These are phyloP conservation scores for Neofusicoccum laricinum DNA, from an alignment of 2,329 filamentous ascomycete species.

Conservation along the genomic window DNA sequence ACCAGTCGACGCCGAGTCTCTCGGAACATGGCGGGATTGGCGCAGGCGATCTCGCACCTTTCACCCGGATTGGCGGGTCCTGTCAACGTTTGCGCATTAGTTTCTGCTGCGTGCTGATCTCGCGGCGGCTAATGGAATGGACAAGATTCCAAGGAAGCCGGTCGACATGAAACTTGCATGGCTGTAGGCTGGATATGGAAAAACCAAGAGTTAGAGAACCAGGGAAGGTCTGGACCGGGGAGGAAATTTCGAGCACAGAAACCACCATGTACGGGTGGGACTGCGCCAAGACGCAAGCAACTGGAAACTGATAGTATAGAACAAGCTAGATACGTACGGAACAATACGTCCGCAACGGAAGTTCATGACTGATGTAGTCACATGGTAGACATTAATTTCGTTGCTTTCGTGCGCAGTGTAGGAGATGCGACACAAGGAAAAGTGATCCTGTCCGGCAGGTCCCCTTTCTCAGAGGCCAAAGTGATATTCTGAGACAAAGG, in stretches of 20 bases:
- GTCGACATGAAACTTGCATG: neutral
- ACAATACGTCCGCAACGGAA: neutral
- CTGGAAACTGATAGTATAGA: constrained; percentile 8
- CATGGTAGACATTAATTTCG: constrained; percentile 4
- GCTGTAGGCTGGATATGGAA: neutral
- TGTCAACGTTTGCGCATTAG: neutral
- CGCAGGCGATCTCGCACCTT: neutral
- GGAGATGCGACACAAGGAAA: neutral
- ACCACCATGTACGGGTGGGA: neutral
- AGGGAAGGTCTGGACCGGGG: neutral
- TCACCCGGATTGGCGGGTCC: constrained; percentile 5
- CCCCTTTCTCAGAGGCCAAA: neutral
- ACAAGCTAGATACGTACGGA: constrained; percentile 15
- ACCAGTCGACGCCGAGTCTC: neutral
- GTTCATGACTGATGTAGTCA: constrained; percentile 6
- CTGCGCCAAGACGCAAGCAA: neutral
- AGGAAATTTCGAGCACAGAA: neutral
- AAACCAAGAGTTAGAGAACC: neutral
- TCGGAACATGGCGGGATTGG: neutral
- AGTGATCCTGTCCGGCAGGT: constrained; percentile 5
- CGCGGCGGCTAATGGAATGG: neutral
- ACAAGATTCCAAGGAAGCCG: neutral
- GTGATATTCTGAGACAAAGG: neutral
- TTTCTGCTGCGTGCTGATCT: neutral
- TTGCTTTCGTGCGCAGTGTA: constrained; percentile 7